A percentile compares a stretch with the other conserved stretches of the same genome.
Conservation (phyloP, 2,329 filamentous ascomycete species). For the Botrytis paeoniae region DNA sequence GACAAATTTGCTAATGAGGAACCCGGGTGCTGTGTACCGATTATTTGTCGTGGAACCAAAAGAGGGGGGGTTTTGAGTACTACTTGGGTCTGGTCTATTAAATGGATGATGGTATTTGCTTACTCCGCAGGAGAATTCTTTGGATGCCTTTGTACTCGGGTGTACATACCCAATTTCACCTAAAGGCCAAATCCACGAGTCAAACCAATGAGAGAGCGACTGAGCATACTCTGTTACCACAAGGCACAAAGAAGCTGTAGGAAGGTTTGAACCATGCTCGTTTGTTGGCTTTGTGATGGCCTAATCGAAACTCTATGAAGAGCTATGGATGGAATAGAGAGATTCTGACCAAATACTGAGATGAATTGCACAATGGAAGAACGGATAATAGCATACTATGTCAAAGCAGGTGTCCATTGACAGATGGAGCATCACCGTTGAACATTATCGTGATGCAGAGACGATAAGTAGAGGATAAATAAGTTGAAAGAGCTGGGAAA, state of each 20-base stretch:
- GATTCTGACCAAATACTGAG: neutral
- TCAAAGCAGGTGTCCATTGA: slow-evolving; percentile 17
- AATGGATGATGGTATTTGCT: slow-evolving; percentile 2
- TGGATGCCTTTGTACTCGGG: slow-evolving; percentile 3
- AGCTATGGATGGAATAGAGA: neutral
- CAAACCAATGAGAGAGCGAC: neutral
- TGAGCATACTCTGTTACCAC: neutral
- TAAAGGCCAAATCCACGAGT: neutral
- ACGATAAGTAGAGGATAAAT: slow-evolving; percentile 10
- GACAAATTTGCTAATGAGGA: neutral
- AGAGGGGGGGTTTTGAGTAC: slow-evolving; percentile 3
- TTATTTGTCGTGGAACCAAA: slow-evolving; percentile 16
- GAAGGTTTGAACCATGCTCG: neutral
- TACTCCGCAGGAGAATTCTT: slow-evolving; percentile 1
- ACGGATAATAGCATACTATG: slow-evolving; percentile 15
- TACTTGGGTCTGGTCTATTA: neutral
- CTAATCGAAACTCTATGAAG: neutral
- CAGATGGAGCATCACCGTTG: slow-evolving; percentile 12
- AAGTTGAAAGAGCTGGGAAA: neutral
- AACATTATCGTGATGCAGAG: slow-evolving; percentile 23
- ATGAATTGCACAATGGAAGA: neutral
- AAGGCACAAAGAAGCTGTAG: neutral
- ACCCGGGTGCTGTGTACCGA: slow-evolving; percentile 10
- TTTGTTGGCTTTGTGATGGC: neutral
- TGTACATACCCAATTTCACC: slow-evolving; percentile 14